Base-by-base conservation (phyloP, 2,329 filamentous ascomycete species). In the Pseudogymnoascus sp. region DNA sequence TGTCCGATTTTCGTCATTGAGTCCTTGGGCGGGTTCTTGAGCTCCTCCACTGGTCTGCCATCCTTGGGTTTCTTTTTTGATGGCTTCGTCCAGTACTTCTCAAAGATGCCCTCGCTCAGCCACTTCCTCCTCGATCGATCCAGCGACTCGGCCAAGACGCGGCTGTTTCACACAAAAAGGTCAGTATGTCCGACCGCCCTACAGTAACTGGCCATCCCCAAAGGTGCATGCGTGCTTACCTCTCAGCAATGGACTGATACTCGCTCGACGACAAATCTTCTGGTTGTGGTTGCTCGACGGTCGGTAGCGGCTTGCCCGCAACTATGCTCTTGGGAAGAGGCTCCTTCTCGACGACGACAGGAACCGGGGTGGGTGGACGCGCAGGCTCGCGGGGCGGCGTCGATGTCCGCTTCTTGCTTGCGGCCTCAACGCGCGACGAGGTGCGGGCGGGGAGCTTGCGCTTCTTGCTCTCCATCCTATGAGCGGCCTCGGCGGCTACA, bases 81-180 rank as follows among this genome's bases (percentile, higher is more conserved):
- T 2, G 88, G 87, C 71, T 91, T 91, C 7, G 86, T 83, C 88
- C 88, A 92, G 74, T 89, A 91, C 70, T 86, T 88, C 68, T 91
- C 86, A 69, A 92, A 90, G 59, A 91, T 81, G 31, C 87, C 87
- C 68, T 88, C 85, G 71, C 79, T 82, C 24, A 88, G 82, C 88
- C 88, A 92, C 81, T 82, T 85, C 64, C 86, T 81, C 64, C 89
- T 86, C 70, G 90, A 95, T 70, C 89, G 82, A 60, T 83, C 77
- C 26, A 95, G 80, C 1, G 90, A 91, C 68, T 92, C 87, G 69
- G 83, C 81, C 64, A 93, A 79, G 19, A 93, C 88, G 68, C 87
- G 89, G 75, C 90, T 91, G 69, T 61, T 53, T 53, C 47, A 53
- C 47, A 65, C 64, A 14, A 42, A 47, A 61, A 66, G 64, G 37